Percentiles rank a stretch among this genome's conserved stretches.
phyloP scores from a whole-genome alignment of 176 grass and related monocot species.

The Carex littledalei region DNA sequence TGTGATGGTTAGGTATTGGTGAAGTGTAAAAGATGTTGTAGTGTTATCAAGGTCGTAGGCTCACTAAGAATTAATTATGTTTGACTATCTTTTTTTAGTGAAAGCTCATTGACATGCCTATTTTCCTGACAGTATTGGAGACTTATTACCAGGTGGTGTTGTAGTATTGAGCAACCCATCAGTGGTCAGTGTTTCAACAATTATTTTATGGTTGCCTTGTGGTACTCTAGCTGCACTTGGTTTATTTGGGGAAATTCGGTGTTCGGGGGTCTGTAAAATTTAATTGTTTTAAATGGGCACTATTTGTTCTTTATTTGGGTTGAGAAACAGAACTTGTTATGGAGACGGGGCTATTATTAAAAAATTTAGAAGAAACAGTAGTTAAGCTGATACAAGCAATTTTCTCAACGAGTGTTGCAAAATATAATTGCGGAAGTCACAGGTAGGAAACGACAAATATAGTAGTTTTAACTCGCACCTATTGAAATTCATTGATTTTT shows the following conservation, averaged over 20 bases:
- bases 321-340: not conserved
- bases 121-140: not conserved
- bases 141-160: not conserved
- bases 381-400: not conserved
- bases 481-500: too few relatives aligned
- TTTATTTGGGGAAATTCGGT: not conserved
- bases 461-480: too few relatives aligned
- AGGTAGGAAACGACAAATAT: not conserved
- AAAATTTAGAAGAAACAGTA: too few relatives aligned
- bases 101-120: not conserved
- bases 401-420: not conserved
- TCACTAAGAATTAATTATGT: not conserved
- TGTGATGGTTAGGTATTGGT: not conserved
- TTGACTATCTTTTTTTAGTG: not conserved
- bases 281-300: not conserved
- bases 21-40: constrained; percentile 2
- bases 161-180: not conserved
- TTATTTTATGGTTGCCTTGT: not conserved
- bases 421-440: not conserved
- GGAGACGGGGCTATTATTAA: too few relatives aligned
- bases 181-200: not conserved
- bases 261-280: not conserved
- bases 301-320: not conserved
- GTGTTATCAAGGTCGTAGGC: not conserved
- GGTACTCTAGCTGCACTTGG: not conserved